Conservation (phyloP, 306 rosid species). For the Betula pendula region DNA sequence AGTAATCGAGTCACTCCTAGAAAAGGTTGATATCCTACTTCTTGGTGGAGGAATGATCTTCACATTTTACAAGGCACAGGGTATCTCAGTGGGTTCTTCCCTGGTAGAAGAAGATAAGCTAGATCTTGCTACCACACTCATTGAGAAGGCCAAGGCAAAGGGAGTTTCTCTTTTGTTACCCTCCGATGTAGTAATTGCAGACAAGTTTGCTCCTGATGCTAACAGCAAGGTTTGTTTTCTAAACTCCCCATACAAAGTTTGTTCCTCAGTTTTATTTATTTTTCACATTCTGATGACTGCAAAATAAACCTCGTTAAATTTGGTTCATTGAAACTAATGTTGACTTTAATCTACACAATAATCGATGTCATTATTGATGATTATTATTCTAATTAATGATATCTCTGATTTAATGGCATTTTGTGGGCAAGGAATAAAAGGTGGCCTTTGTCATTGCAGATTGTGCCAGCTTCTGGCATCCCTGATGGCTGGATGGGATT, state of each 20-base stretch:
- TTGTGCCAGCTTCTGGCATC: slow-evolving; percentile 87
- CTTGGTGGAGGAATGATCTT: slow-evolving; percentile 99
- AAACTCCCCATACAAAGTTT: slow-evolving; percentile 21
- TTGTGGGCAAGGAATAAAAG: slow-evolving; percentile 21
- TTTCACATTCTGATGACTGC: neutral
- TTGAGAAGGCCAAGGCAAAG: slow-evolving; percentile 85
- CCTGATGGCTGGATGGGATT: slow-evolving; percentile 99
- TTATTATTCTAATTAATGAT: neutral
- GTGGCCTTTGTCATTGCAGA: slow-evolving; percentile 48
- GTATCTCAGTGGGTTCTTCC: slow-evolving; percentile 96
- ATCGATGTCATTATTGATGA: neutral
- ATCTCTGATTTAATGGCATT: neutral
- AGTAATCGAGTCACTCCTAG: slow-evolving; percentile 91
- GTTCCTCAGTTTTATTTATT: slow-evolving; percentile 3
- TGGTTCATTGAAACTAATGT: neutral
- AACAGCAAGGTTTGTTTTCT: slow-evolving; percentile 85
- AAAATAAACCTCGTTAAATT: neutral
- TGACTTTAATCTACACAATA: neutral
- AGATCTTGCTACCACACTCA: slow-evolving; percentile 80
- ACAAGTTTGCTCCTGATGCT: slow-evolving; percentile 99
- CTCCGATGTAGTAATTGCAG: slow-evolving; percentile 85
- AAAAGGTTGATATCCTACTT: slow-evolving; percentile 80
- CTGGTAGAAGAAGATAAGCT: slow-evolving; percentile 95
- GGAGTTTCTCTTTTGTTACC: slow-evolving; percentile 97
- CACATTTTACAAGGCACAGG: slow-evolving; percentile 99